Conservation (phyloP, 2,329 filamentous ascomycete genomes). For the Colletotrichum spinosum region DNA sequence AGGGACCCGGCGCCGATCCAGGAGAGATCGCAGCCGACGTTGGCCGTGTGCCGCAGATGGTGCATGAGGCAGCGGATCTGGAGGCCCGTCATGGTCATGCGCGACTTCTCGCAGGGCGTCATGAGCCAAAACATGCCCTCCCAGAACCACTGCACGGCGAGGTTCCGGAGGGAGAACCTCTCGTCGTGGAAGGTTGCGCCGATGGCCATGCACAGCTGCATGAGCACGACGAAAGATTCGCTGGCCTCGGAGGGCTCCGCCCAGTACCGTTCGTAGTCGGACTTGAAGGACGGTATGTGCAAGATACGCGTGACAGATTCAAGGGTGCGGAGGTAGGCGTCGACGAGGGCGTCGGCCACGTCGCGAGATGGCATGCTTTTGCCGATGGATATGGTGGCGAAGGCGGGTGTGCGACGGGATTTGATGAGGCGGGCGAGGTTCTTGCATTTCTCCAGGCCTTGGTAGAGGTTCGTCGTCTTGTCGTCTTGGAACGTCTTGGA, state of each 20-base stretch:
- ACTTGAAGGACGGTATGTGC: constrained; percentile 67
- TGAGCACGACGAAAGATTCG: constrained; percentile 60
- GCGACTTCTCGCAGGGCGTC: constrained; percentile 58
- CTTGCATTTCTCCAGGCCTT: constrained; percentile 54
- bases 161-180: constrained; percentile 53
- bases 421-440: constrained; percentile 55
- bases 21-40: constrained; percentile 60
- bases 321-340: constrained; percentile 65
- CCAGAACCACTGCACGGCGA: constrained; percentile 62
- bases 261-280: constrained; percentile 65
- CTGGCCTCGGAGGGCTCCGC: constrained; percentile 52
- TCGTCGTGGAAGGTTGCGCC: constrained; percentile 62
- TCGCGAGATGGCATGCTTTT: constrained; percentile 51
- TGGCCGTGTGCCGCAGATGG: constrained; percentile 60
- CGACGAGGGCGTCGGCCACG: constrained; percentile 62
- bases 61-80: constrained; percentile 65
- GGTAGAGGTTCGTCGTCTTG: constrained; percentile 46
- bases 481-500: constrained; percentile 41
- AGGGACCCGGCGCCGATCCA: constrained; percentile 65
- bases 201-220: constrained; percentile 66
- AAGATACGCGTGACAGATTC: constrained; percentile 69
- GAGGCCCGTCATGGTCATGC: constrained; percentile 59
- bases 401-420: constrained; percentile 48
- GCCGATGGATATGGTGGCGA: constrained; percentile 51
- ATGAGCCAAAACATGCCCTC: constrained; percentile 65